Base-by-base conservation (phyloP, 2,329 filamentous ascomycete genomes). In the Trichophaea hybrida region DNA sequence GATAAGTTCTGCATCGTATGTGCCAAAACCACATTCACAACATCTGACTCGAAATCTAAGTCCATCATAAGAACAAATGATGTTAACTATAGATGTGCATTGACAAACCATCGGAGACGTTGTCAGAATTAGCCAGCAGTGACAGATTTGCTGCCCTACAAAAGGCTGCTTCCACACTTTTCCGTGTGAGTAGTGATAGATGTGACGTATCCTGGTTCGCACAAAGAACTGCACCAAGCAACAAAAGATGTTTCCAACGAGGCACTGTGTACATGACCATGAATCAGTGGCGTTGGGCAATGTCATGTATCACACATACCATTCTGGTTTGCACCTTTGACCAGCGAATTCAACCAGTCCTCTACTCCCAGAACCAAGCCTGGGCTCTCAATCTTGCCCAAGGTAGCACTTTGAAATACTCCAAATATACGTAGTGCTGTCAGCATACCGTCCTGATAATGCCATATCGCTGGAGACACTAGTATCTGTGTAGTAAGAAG, bases 241-340 rank as follows among this genome's bases (percentile, higher is more conserved):
- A 78, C n/a, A 95, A 75, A 34, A 89, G 73, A 71, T 95, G 89
- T 71, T 88, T 84, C 88, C 88, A 95, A 69, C 87, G 76, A 15
- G 79, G 78, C 77, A 83, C 64, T 78, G 76, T 13, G 1, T 81
- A 80, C 63, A 75, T 77, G 24, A 24, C 24, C 24, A 24, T 24
- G 24, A 24, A 24, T 24, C 24, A 24, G 24, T 24, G 1, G 24
- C 24, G 24, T 24, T 24, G 24, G 24, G 24, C 24, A 24, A 24
- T 51, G 80, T 76, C 13, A 76, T 72, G 4, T 75, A 71, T 80
- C 71, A 32, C 76, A 78, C 13, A 77, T 75, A 38, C 69, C 62
- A 57, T 66, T 67, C 35, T 77, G 77, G 57, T 83, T 80, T 7
- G 78, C 75, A 38, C 80, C 80, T 66, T 77, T 77, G 48, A 77